Conservation (phyloP, 495 filamentous ascomycete species). For the Penicillium chermesinum region DNA sequence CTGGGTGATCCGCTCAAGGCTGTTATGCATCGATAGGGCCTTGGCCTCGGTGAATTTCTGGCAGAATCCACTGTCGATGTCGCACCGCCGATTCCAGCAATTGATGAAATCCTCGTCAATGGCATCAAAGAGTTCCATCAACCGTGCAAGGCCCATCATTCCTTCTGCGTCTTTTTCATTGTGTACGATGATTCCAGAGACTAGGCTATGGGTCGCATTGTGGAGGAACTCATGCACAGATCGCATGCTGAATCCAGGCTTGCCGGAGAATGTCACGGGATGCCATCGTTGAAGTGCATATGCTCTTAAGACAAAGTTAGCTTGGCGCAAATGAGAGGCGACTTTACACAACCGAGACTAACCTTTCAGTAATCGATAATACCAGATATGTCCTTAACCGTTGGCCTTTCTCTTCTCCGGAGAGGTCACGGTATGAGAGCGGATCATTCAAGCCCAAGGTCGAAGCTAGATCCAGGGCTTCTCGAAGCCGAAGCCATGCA, state of each 20-base stretch:
- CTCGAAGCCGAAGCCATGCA: slow-evolving; percentile 56
- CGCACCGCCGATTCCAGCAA: slow-evolving; percentile 41
- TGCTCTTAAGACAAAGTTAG: slow-evolving; percentile 38
- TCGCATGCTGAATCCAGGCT: slow-evolving; percentile 33
- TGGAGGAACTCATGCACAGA: slow-evolving; percentile 38
- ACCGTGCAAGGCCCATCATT: slow-evolving; percentile 38
- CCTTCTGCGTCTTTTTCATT: slow-evolving; percentile 41
- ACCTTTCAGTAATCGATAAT: slow-evolving; percentile 57
- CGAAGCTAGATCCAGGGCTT: slow-evolving; percentile 54
- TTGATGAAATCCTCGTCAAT: slow-evolving; percentile 41
- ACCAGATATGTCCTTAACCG: slow-evolving; percentile 49
- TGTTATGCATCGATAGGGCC: slow-evolving; percentile 33
- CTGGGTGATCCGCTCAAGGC: slow-evolving; percentile 26
- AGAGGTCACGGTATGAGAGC: slow-evolving; percentile 41
- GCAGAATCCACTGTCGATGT: slow-evolving; percentile 29
- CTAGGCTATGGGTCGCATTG: slow-evolving; percentile 33
- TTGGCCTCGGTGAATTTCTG: slow-evolving; percentile 32
- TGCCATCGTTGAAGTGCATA: slow-evolving; percentile 65
- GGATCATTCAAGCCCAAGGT: slow-evolving; percentile 56
- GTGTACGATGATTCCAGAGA: slow-evolving; percentile 42
- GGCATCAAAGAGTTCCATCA: slow-evolving; percentile 41
- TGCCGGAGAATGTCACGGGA: slow-evolving; percentile 37
- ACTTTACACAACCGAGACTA: background rate
- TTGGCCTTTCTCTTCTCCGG: slow-evolving; percentile 42
- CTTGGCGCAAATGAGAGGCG: background rate